Evolutionary conservation across 768 basidiomycete genomes (phyloP).

Genomic region (Hypholoma sublateritium): DNA sequence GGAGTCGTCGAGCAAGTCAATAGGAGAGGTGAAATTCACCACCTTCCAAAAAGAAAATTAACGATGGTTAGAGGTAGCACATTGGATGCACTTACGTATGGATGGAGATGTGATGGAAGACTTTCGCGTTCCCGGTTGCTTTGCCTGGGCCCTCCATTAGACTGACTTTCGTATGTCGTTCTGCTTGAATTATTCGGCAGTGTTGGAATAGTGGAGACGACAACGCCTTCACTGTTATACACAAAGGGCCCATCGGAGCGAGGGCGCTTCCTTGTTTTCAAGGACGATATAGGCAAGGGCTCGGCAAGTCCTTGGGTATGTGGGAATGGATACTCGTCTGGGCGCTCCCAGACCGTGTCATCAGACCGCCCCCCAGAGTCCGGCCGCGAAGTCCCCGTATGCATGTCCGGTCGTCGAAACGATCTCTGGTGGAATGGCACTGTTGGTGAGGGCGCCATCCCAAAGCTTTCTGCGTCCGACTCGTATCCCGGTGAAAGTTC

Average conservation of each 20-base stretch:
- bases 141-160: slow-evolving; percentile 8
- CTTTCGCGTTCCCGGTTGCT: slow-evolving; percentile 17
- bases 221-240: slow-evolving; percentile 22
- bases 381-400: slow-evolving; percentile 6
- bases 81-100: slow-evolving; percentile 34
- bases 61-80: neutral
- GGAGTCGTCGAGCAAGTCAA: slow-evolving; percentile 33
- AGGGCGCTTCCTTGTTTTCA: slow-evolving; percentile 18
- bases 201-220: slow-evolving; percentile 16
- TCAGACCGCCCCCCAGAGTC: slow-evolving; percentile 28
- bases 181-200: slow-evolving; percentile 2
- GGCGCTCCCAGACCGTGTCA: slow-evolving; percentile 30
- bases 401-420: slow-evolving; percentile 8
- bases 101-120: slow-evolving; percentile 34
- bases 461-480: slow-evolving; percentile 31
- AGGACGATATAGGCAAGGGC: neutral
- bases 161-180: slow-evolving; percentile 10
- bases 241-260: slow-evolving; percentile 32
- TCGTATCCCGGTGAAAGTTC: slow-evolving; percentile 41
- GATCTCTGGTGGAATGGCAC: slow-evolving; percentile 13
- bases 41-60: slow-evolving; percentile 26
- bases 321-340: slow-evolving; percentile 10
- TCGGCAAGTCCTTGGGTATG: slow-evolving; percentile 2
- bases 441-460: slow-evolving; percentile 23
- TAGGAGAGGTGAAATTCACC: slow-evolving; percentile 43